Conservation (phyloP, 768 basidiomycete genomes). For the Tricholoma matsutake region DNA sequence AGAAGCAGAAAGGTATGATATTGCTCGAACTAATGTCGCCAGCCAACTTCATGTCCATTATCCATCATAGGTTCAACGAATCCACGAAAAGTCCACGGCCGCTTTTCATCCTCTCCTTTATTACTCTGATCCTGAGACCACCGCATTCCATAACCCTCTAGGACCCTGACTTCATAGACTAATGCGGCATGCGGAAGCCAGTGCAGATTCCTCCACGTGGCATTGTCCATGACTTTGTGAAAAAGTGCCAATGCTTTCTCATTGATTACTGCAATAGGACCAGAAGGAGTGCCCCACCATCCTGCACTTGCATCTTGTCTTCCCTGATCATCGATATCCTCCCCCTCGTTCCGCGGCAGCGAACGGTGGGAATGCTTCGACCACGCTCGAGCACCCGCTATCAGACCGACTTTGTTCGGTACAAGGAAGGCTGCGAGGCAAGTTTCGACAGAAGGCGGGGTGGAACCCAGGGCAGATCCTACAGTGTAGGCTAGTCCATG, state of each 20-base stretch:
- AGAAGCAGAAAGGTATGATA: too few species aligned
- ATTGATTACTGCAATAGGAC: constrained; percentile 51
- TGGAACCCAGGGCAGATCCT: constrained; percentile 53
- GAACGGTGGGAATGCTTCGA: constrained; percentile 65
- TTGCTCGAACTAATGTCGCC: constrained; percentile 56
- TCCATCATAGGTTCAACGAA: constrained; percentile 70
- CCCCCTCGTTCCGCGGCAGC: constrained; percentile 14
- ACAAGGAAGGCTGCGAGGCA: constrained; percentile 52
- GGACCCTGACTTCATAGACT: constrained; percentile 58
- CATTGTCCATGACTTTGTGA: constrained; percentile 46
- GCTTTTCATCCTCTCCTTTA: constrained; percentile 8
- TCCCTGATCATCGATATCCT: constrained; percentile 12
- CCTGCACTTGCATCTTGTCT: constrained; percentile 31
- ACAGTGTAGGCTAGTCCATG: constrained; percentile 56
- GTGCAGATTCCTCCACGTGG: constrained; percentile 63
- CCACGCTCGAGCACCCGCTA: constrained; percentile 63
- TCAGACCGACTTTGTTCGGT: constrained; percentile 48
- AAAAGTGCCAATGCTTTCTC: constrained; percentile 49
- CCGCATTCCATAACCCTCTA: constrained; percentile 65
- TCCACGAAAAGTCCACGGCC: constrained; percentile 56
- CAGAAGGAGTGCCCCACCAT: constrained; percentile 61
- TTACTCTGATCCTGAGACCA: constrained; percentile 51
- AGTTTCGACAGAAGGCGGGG: constrained; percentile 44
- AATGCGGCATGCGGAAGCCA: constrained; percentile 62
- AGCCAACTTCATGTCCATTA: constrained; percentile 60